These are phyloP conservation scores for Diaporthe citrichinensis DNA, from an alignment of 2,329 filamentous ascomycete species.

Conservation along the genomic window DNA sequence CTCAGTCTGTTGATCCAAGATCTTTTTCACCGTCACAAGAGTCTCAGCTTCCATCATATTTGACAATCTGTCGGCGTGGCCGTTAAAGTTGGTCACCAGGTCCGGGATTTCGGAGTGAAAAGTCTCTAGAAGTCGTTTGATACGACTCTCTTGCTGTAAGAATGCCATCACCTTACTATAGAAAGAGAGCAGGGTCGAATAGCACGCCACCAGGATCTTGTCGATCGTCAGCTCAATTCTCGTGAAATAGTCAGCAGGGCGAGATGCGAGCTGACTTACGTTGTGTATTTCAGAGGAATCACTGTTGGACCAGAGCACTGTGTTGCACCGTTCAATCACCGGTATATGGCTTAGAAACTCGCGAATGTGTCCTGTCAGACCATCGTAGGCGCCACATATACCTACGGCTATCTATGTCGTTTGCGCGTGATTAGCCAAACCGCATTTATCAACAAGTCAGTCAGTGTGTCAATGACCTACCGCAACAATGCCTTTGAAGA, in stretches of 20 bases:
- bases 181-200: background rate
- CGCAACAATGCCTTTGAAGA: slow-evolving; percentile 6
- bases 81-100: background rate
- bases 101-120: slow-evolving; percentile 9
- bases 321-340: background rate
- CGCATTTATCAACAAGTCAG: no score
- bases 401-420: background rate
- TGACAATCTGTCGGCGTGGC: background rate
- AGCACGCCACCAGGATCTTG: background rate
- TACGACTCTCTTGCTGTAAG: background rate
- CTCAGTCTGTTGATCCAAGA: slow-evolving; percentile 3
- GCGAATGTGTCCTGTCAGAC: slow-evolving; percentile 5
- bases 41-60: slow-evolving; percentile 1
- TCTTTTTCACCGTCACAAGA: slow-evolving; percentile 6
- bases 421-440: background rate
- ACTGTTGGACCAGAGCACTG: background rate
- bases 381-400: slow-evolving; percentile 8
- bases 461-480: background rate
- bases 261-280: background rate
- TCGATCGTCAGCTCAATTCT: background rate
- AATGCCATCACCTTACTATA: slow-evolving; percentile 21
- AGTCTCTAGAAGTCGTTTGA: background rate
- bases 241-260: background rate
- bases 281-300: slow-evolving; percentile 5
- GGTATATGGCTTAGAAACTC: background rate